Evolutionary conservation across 768 basidiomycete species (phyloP).

Genomic region (Leccinum disarticulatum): DNA sequence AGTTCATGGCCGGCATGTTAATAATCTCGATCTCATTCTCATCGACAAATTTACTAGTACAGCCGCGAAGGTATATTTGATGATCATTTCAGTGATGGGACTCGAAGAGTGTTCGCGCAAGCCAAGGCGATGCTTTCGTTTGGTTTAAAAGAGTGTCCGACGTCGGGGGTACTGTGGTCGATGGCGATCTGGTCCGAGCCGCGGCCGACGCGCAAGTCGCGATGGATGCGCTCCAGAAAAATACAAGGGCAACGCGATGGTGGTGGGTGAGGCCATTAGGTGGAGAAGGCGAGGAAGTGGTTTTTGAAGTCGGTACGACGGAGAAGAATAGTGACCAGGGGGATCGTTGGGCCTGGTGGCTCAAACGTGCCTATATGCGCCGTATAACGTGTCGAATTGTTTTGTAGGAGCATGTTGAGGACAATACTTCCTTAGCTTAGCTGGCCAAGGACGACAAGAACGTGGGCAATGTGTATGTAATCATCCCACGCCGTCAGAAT

Average conservation of each 20-base stretch:
- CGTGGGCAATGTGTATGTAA: too few relatives aligned
- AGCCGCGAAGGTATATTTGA: too few relatives aligned
- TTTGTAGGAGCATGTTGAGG: too few relatives aligned
- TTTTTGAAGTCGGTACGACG: conserved; percentile 78
- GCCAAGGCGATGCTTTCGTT: conserved; percentile 86
- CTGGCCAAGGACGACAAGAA: too few relatives aligned
- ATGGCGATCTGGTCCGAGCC: conserved; percentile 94
- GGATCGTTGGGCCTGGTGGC: conserved; percentile 97
- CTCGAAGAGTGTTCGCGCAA: conserved; percentile 90
- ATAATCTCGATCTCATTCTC: too few relatives aligned
- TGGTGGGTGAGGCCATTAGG: conserved; percentile 80
- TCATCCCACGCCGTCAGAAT: too few relatives aligned
- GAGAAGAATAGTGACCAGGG: conserved; percentile 60
- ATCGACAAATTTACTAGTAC: too few relatives aligned
- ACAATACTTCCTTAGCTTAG: too few relatives aligned
- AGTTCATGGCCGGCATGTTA: too few relatives aligned
- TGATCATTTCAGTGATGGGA: too few relatives aligned
- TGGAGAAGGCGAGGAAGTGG: conserved; percentile 95
- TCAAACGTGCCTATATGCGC: conserved; percentile 49
- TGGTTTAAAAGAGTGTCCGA: conserved; percentile 88
- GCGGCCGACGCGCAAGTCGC: conserved; percentile 83
- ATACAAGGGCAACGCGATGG: conserved; percentile 79
- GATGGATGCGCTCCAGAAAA: conserved; percentile 88
- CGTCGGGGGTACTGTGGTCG: conserved; percentile 87
- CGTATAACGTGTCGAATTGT: too few relatives aligned